phyloP scores from a whole-genome alignment of 164 flowering plant genomes.

The Chloranthus sessilifolius region DNA sequence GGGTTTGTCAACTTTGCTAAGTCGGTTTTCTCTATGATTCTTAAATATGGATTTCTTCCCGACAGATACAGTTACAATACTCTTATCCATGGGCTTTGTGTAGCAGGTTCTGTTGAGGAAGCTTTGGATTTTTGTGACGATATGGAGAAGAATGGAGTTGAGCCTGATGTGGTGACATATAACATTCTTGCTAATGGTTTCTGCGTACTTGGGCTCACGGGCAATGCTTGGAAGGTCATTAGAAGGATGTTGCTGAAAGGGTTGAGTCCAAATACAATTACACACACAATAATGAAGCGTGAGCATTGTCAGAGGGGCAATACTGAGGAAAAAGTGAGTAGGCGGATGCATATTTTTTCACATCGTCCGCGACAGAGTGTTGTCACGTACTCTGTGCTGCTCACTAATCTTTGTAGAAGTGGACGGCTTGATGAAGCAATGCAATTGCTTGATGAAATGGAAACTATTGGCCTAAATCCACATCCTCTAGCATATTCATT shows the following conservation, averaged over 20 bases:
- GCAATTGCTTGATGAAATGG: slow-evolving; percentile 46
- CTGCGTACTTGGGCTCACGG: slow-evolving; percentile 36
- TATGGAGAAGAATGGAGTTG: slow-evolving; percentile 57
- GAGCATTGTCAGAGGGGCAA: slow-evolving; percentile 52
- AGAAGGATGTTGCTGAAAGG: slow-evolving; percentile 40
- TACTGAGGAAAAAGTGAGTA: slow-evolving; percentile 40
- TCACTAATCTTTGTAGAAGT: slow-evolving; percentile 52
- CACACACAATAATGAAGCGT: slow-evolving; percentile 47
- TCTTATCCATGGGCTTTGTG: slow-evolving; percentile 67
- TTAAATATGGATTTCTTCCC: slow-evolving; percentile 54
- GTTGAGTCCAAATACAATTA: slow-evolving; percentile 33
- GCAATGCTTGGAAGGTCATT: slow-evolving; percentile 34
- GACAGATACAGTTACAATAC: slow-evolving; percentile 68
- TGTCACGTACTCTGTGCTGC: slow-evolving; percentile 40
- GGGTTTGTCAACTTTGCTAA: slow-evolving; percentile 54
- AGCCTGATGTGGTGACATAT: slow-evolving; percentile 61
- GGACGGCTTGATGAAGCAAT: slow-evolving; percentile 47
- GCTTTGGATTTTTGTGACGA: slow-evolving; percentile 45
- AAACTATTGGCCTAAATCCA: slow-evolving; percentile 36
- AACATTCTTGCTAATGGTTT: slow-evolving; percentile 60
- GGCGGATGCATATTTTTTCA: slow-evolving; percentile 44
- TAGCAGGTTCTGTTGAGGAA: slow-evolving; percentile 59
- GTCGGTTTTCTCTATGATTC: slow-evolving; percentile 58
- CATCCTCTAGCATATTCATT: slow-evolving; percentile 54
- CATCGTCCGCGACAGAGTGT: slow-evolving; percentile 37